Evolutionary conservation across 148 eudicot species (phyloP), one percentile per base, ranked within the genome.

Genomic region (Drosera capensis): DNA sequence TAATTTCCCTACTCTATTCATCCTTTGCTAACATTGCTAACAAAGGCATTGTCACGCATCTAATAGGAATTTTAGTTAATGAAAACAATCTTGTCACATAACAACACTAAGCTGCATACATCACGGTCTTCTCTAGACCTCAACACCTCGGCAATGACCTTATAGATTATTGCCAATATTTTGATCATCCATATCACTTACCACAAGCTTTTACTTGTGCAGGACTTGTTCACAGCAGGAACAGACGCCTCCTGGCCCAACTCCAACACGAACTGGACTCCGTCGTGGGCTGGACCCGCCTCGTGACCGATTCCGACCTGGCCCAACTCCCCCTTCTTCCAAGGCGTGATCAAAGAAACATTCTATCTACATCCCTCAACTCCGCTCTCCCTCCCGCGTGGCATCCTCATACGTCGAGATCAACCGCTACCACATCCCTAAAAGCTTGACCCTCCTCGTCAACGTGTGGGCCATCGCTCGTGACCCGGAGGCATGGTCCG

Each of bases 241-340:
- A 90, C 95, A 0, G 97, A 90, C 45, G 78, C 97, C 8, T 68
- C 95, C 24, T 84, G 35, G 67, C 74, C 49, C 31, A 28, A 9
- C 4, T 4, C 9, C 6, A 9, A 9, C 31, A 3, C 31, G 4
- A 28, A 9, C 31, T 28, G 31, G 9, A 28, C 31, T 28, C 31
- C 4, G 4, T 28, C 31, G 31, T 28, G 6, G 9, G 4, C 31
- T 9, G 9, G 31, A 28, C 31, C 18, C 4, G 31, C 4, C 31
- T 28, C 31, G 9, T 28, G 9, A 28, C 6, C 9, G 31, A 28
- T 3, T 9, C 4, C 4, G 31, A 28, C 31, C 9, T 28, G 31
- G 6, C 31, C 31, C 31, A 28, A 28, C 31, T 28, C 31, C 4
- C n/a, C 31, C 9, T 28, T 3, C 31, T 28, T 28, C 31, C 31